Base-by-base conservation (phyloP, 2,329 filamentous ascomycete species). In the Claviceps sp. region DNA sequence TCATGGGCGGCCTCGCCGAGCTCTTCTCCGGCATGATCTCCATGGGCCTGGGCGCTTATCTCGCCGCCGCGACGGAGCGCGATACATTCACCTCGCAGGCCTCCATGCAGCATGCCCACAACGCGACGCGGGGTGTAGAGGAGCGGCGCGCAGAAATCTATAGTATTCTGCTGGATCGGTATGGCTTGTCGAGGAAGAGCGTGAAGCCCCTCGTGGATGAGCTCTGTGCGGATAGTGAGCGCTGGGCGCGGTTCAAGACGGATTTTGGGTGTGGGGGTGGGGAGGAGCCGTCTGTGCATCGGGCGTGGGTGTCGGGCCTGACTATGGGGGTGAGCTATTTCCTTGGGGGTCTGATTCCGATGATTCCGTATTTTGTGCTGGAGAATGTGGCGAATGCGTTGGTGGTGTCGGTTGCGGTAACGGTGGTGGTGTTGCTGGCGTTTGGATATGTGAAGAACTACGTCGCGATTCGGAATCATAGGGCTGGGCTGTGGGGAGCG, bases 1-100 rank as follows among this genome's bases (percentile, higher is more conserved):
- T 91, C 53, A 79, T 85, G 56, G 85, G 82, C 49, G 85, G 85
- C 6, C 71, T 87, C 34, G 85, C 85, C 4, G 85, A 89, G 69
- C 74, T 89, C 47, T 84, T 86, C 62, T 82, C 83, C 0, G 85
- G 86, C 17, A 80, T 82, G 57, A 87, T 89, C 57, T 84, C 78
- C 50, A 89, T 89, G 86, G 85, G 85, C 1, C 71, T 89, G 5
- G 84, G 85, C 23, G 85, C 82, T 6, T 88, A 85, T 62, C 72
- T 89, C 1, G 84, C 83, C 8, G 82, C 81, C 29, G 70, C 73
- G 43, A 79, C 78, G 0, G 78, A 83, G 60, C 64, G 65, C 16
- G 71, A 74, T 56, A 70, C 71, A 56, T 77, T 75, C 62, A 67
- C 71, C 50, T 71, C 72, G 16, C 73, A 77, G 57, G 69, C 73